Evolutionary conservation across 2,329 filamentous ascomycete species (phyloP), one percentile per base, ranked within the genome.

Genomic region (Aureobasidium sp.): DNA sequence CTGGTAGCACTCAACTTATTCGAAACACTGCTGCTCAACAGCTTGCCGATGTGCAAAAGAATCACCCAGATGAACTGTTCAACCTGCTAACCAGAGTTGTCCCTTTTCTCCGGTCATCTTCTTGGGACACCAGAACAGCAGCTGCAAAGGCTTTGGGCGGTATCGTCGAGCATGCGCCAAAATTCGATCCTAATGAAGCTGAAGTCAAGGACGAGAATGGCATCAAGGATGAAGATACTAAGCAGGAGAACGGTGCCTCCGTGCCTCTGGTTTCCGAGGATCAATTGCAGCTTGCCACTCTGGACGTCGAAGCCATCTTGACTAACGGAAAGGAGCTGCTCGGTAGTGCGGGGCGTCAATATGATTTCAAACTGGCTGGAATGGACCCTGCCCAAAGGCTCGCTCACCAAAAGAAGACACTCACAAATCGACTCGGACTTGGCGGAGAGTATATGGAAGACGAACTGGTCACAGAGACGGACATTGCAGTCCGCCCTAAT

Each of bases 1-100:
- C 93, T 55, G 93, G 93, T 63, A 97, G 91, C 73, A 98, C 93
- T 56, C 85, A 86, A 67, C 78, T 98, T 61, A 97, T 98, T 67
- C 85, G 94, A 61, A 95, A 96, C 66, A 98, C 93, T 58, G 94
- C 93, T 58, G 93, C 95, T 57, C 90, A 94, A 66, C 93, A 98
- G 72, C 79, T 98, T 58, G 93, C 90, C 57, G 93, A 98, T 71
- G 93, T 95, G 70, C 94, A 98, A 71, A 97, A 96, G 68, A 88
- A 93, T 69, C 93, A 97, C 64, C 93, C 93, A 0, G 91, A 98
- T 71, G 94, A 98, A 69, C 77, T 98, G 1, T 97, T 97, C 72
- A 96, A 97, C 66, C 79, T 98, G 6, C 79, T 98, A 11, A 91
- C 89, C 25, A 80, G 91, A 56, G 90, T 98, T 27, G 84, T 98